Evolutionary conservation across 2,329 filamentous ascomycete species (phyloP), one percentile per base, ranked within the genome.

Genomic region (Scopulariopsis brevicaulis): DNA sequence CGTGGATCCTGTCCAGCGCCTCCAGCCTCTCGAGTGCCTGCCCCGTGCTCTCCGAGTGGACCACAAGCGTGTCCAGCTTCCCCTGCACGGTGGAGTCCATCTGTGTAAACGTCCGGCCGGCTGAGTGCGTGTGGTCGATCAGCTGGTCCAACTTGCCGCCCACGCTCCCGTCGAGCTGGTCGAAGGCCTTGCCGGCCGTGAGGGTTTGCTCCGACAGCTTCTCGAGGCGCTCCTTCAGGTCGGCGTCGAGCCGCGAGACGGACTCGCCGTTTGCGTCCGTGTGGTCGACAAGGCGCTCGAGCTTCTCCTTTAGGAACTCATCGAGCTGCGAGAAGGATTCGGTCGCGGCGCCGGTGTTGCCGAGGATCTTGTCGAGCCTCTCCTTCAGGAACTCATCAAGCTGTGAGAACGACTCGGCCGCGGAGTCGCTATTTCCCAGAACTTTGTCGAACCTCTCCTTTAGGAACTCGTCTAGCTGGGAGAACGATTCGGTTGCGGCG

Each of bases 1-100:
- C 81, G 66, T 96, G 90, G 55, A 97, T 94, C 69, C 91, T 83
- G 63, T 96, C 90, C 5, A 99, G 80, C 25, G 89, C 89, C 61
- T 88, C 86, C 53, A 96, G 81, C 64, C 92, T 89, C 5, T 80
- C 77, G 40, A 90, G 82, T 1, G 88, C 84, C 66, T 90, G 85
- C 56, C 81, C 81, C 0, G 89, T 81, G 22, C 82, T 79, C 28
- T 83, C 77, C 35, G 81, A 83, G 66, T 89, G 83, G 55, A 81
- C 81, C 48, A 90, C 76, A 4, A 87, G 54, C 72, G 25, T 83
- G 71, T 63, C 58, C 11, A 57, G 58, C 34, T 56, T 63, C 8
- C 61, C 62, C 25, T 65, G 65, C 25, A 70, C 60, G 18, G 64
- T 62, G 14, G 24, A 20, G 34, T 88, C 86, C 53, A 96, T 81